Percentiles rank a stretch among this genome's conserved stretches.
Evolutionary conservation across 139 green algal species (phyloP).

Genomic region (Pseudopediastrum boryanum): DNA sequence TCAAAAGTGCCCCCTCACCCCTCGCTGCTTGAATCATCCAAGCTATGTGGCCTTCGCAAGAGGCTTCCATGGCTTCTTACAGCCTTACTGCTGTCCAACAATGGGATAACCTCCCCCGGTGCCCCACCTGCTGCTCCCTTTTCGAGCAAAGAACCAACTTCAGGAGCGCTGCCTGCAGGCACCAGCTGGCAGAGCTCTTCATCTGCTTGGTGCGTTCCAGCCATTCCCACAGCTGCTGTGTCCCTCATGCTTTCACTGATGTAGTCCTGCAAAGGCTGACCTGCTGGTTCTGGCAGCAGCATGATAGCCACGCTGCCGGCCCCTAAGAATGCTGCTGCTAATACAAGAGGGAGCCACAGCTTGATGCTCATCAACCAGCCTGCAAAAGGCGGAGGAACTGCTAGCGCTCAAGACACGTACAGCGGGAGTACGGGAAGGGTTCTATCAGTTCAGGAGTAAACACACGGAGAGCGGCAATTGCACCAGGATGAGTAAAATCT

Average conservation of each 20-base stretch:
- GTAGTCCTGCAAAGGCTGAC: constrained; percentile 19
- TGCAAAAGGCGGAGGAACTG: too few species aligned
- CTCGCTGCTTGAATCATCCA: too few species aligned
- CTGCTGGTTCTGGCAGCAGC: constrained; percentile 40
- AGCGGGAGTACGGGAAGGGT: not conserved
- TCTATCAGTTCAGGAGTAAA: not conserved
- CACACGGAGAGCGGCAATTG: not conserved
- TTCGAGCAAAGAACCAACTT: not conserved
- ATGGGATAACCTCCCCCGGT: too few species aligned
- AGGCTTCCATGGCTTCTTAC: too few species aligned
- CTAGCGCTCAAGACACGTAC: not conserved
- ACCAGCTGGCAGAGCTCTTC: not conserved
- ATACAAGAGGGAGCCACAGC: constrained; percentile 48
- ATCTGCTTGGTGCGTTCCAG: too few species aligned
- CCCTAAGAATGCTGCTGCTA: constrained; percentile 52
- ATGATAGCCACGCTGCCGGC: constrained; percentile 47
- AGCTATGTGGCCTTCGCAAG: too few species aligned
- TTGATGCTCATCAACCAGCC: constrained; percentile 32
- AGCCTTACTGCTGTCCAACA: too few species aligned
- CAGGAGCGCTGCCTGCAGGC: not conserved
- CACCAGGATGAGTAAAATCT: not conserved
- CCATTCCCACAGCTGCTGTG: not conserved
- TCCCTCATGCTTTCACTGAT: not conserved
- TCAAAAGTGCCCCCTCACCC: too few species aligned
- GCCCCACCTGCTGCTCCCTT: too few species aligned